Evolutionary conservation across 1,284 basidiomycete species (phyloP), one percentile per base, ranked within the genome.

Genomic region (Mycocalia duriaeana): DNA sequence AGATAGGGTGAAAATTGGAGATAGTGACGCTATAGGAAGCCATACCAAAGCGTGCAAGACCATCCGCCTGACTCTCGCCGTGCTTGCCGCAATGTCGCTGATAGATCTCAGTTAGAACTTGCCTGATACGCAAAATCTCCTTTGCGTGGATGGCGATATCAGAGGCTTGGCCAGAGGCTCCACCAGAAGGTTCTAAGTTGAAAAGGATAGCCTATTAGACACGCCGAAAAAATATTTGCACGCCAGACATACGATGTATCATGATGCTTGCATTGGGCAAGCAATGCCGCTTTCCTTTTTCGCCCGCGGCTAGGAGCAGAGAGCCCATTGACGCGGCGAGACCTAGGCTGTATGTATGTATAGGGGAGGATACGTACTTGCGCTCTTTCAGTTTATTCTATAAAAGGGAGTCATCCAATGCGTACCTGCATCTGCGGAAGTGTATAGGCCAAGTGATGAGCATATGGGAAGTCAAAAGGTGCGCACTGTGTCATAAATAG

Each of bases 271-370:
- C 85, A 61, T 96, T 89, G 8, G 91, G 91, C 42, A 96, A 76
- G 54, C 88, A 88, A 60, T 91, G 92, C 28, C 93, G 76, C 65
- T 93, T 91, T 18, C 92, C 93, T 54, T 76, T 82, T 68, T 88
- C 89, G 68, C 89, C 91, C 44, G 89, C 91, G 4, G 89, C 88
- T 5, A 95, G 77, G 16, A 95, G 76, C 42, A 96, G 74, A 40
- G 90, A 93, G 3, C 91, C 93, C 94, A 96, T 96, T 35, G 88
- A 91, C 50, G 89, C 91, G 18, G 94, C 93, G 65, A 94, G 85
- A 9, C 93, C 93, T 44, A 95, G 77, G 61, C 92, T 93, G 68
- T 94, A 95, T 1, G 94, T 96, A 64, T 95, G 92, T 54, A 96
- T 93, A 1, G 92, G 91, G 40, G 89, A 85, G 14, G 89, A 88